Base-by-base conservation (phyloP, 140 eudicot species). In the Cichorium intybus region DNA sequence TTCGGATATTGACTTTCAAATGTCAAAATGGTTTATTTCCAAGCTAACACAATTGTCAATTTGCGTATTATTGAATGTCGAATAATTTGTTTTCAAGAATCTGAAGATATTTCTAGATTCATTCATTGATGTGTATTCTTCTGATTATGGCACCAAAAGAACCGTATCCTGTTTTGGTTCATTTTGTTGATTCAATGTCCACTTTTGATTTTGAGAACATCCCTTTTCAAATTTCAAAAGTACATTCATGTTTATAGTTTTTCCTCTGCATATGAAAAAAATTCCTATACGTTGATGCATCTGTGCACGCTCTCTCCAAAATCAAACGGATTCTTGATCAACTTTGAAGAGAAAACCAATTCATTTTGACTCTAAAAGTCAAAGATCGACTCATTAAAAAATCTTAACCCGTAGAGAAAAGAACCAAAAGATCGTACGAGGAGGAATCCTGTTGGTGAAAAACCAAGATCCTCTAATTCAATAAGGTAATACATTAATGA, bases 71-170 rank as follows among this genome's bases (percentile, higher is more conserved):
- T 43, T 18, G 18, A 43, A 43, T 43, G 49, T 20, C n/a, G 18
- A 15, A 43, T 43, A 43, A 43, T 43, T 43, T 43, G 6, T 20
- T 43, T 43, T 4, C 49, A 43, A 43, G 18, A 43, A 43, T 43
- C 49, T 43, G 49, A 43, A 11, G 3, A 43, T 43, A 14, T 43
- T 0, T 43, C 3, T 15, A n/a, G 0, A 11, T 39, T 2, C 14
- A 43, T 43, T 21, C 39, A 21, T 20, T 66, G 53, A 66, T 66
- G 46, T 12, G 33, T 23, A 34, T 18, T 62, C 47, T 39, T 43
- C 23, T 41, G 24, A 43, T 14, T 43, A 43, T 43, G 49, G 49
- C 16, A 15, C 49, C 49, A 2, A 3, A 43, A 43, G 16, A 22
- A 35, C 24, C 28, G 37, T 43, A 22, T 39, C 45, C 39, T 22